These are phyloP conservation scores for Candida gigantensis DNA, from an alignment of 1,139 yeast genomes.

Conservation along the genomic window DNA sequence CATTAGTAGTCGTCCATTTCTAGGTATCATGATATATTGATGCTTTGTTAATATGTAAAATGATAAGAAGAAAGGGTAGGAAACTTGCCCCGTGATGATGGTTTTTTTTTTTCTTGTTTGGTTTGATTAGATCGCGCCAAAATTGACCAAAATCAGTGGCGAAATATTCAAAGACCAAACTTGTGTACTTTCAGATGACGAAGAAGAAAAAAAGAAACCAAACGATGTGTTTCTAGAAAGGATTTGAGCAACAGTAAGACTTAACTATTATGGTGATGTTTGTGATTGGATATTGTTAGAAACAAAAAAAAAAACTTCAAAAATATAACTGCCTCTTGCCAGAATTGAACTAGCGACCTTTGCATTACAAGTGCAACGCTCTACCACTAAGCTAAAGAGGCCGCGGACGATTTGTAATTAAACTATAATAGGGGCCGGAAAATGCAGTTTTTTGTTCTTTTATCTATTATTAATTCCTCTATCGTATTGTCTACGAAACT, in stretches of 20 bases:
- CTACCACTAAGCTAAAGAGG: conserved; percentile 93
- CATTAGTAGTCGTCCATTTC: conserved; percentile 8
- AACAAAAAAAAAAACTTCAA: conserved; percentile 7
- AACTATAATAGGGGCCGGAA: too few species aligned
- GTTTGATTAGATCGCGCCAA: neutral
- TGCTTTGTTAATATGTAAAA: neutral
- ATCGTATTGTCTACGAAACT: too few species aligned
- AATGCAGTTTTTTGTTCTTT: too few species aligned
- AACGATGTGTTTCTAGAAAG: too few species aligned
- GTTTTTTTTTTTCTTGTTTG: neutral
- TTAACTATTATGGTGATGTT: too few species aligned
- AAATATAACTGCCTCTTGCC: conserved; percentile 71
- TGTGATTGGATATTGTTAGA: neutral
- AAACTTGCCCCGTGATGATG: neutral
- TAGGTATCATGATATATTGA: conserved; percentile 8
- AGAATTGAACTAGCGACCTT: conserved; percentile 95
- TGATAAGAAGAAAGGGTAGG: neutral
- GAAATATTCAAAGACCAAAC: too few species aligned
- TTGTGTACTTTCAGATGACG: neutral
- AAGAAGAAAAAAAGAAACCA: too few species aligned
- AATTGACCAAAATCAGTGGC: neutral
- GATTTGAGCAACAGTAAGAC: too few species aligned
- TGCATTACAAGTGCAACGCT: conserved; percentile 96
- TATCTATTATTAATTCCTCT: too few species aligned
- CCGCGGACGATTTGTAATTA: conserved; percentile 20